Percentiles rank a stretch among this genome's conserved stretches.
These are phyloP conservation scores for Porcisia deanei DNA, from an alignment of 208 protist genomes.

Conservation along the genomic window DNA sequence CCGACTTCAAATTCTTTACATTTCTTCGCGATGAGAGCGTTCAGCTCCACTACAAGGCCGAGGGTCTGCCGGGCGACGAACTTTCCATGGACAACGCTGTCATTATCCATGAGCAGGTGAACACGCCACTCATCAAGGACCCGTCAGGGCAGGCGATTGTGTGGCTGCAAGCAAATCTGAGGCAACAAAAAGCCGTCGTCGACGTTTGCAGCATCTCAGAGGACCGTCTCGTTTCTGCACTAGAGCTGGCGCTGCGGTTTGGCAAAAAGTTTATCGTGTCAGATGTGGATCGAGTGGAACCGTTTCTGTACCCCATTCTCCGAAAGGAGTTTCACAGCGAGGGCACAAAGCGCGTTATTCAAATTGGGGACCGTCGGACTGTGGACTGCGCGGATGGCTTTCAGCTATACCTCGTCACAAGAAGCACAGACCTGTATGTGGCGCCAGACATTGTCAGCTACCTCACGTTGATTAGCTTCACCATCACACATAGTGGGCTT, in stretches of 20 bases:
- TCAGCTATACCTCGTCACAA: constrained; percentile 95
- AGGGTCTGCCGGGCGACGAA: constrained; percentile 95
- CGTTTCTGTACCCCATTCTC: constrained; percentile 96
- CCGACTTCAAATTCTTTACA: constrained; percentile 89
- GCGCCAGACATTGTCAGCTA: constrained; percentile 92
- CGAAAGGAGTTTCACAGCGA: constrained; percentile 92
- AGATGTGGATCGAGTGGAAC: constrained; percentile 96
- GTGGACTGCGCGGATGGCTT: constrained; percentile 98
- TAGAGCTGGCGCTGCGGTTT: constrained; percentile 98
- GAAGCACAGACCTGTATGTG: constrained; percentile 86
- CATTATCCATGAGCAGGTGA: constrained; percentile 91
- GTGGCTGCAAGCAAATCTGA: constrained; percentile 94
- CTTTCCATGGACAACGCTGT: constrained; percentile 98
- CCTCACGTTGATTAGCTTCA: constrained; percentile 96
- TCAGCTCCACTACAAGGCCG: constrained; percentile 94
- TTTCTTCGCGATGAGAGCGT: constrained; percentile 96
- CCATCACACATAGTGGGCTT: constrained; percentile 96
- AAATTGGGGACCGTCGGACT: constrained; percentile 96
- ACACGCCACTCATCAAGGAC: constrained; percentile 96
- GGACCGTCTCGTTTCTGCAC: constrained; percentile 91
- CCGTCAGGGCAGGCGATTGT: constrained; percentile 90
- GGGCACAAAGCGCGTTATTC: constrained; percentile 91
- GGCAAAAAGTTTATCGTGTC: constrained; percentile 98
- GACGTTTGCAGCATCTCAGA: constrained; percentile 94
- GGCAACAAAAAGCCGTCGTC: constrained; percentile 65